Evolutionary conservation across 768 basidiomycete species (phyloP).

Genomic region (Suillus plorans): DNA sequence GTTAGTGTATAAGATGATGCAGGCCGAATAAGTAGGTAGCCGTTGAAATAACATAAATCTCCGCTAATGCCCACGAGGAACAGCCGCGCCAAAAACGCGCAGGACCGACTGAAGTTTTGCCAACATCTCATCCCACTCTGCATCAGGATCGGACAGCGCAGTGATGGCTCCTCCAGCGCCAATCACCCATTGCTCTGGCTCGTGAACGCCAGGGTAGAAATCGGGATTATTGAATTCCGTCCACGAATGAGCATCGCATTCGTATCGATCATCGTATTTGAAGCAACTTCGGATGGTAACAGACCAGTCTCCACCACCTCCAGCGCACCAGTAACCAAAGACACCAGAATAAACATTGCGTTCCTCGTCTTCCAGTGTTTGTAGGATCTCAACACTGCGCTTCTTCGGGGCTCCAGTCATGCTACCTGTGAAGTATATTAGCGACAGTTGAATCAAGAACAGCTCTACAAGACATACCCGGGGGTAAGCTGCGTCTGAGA

Average conservation of each 20-base stretch:
- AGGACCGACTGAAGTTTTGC: constrained; percentile 83
- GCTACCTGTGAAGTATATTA: constrained; percentile 54
- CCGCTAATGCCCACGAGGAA: constrained; percentile 22
- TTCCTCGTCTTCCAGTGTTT: constrained; percentile 68
- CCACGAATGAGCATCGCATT: constrained; percentile 12
- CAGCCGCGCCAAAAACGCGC: constrained; percentile 52
- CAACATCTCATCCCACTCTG: constrained; percentile 94
- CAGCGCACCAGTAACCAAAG: constrained; percentile 89
- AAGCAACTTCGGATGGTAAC: constrained; percentile 94
- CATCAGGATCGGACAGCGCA: constrained; percentile 79
- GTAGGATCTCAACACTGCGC: constrained; percentile 87
- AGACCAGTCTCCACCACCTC: constrained; percentile 89
- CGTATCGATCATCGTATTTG: constrained; percentile 52
- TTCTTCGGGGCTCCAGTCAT: constrained; percentile 99
- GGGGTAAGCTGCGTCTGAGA: constrained; percentile 77
- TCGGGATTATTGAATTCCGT: constrained; percentile 11
- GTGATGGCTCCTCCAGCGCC: constrained; percentile 98
- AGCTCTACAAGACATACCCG: constrained; percentile 51
- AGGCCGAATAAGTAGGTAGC: background rate
- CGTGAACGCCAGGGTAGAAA: constrained; percentile 2
- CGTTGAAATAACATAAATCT: background rate
- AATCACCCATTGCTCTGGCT: constrained; percentile 65
- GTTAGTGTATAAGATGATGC: constrained; percentile 5
- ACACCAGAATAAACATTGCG: constrained; percentile 90
- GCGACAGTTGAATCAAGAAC: background rate